Evolutionary conservation across 1,284 basidiomycete species (phyloP).

Genomic region (Psilocybe mexicana): DNA sequence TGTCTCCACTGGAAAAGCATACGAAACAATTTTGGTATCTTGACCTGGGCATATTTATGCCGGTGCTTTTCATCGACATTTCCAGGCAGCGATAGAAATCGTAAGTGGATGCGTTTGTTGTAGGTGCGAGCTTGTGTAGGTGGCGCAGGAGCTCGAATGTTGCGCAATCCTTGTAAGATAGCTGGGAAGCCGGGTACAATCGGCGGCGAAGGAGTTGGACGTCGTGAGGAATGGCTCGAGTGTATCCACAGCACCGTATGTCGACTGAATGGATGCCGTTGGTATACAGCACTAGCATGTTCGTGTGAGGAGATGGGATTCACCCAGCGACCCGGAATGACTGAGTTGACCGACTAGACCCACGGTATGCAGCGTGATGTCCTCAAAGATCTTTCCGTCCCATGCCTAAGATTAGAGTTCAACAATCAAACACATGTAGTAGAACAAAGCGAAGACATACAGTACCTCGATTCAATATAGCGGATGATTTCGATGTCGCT

Average conservation of each 20-base stretch:
- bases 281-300: constrained; percentile 1
- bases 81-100: background rate
- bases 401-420: background rate
- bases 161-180: background rate
- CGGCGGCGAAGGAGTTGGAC: constrained; percentile 3
- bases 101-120: no score
- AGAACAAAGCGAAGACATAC: no score
- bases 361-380: background rate
- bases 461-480: no score
- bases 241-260: constrained; percentile 8
- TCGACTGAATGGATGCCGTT: constrained; percentile 8
- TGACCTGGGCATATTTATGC: background rate
- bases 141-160: constrained; percentile 1
- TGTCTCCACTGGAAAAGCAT: constrained; percentile 18
- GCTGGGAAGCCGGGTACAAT: constrained; percentile 5
- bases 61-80: background rate
- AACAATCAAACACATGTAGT: no score
- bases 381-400: background rate
- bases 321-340: background rate
- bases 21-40: background rate
- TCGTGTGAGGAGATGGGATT: background rate
- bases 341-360: constrained; percentile 6
- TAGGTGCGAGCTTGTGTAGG: background rate
- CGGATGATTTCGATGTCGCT: no score
- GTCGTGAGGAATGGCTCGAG: background rate